Base-by-base conservation (phyloP, 2,329 filamentous ascomycete genomes). In the Aureobasidium leucospermi region DNA sequence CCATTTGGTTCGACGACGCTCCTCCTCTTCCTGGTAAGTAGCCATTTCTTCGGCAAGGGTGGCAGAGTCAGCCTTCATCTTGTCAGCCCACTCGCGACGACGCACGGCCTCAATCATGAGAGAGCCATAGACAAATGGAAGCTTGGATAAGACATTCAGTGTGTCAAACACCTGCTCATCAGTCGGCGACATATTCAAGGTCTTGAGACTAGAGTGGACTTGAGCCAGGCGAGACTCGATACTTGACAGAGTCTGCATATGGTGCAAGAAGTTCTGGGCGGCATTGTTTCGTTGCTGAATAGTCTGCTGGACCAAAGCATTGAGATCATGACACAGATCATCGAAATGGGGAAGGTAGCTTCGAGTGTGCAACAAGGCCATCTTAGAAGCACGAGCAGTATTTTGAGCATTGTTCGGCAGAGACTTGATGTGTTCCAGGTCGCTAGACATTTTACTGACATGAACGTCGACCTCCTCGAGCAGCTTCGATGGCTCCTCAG, bases 1-100 rank as follows among this genome's bases (percentile, higher is more conserved):
- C 94, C 94, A 99, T 68, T 89, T 95, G 67, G 88, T 89, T 47
- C 94, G 83, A 55, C 94, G 81, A 67, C 93, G 91, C 53, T 89
- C 83, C 71, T 99, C 94, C 72, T 97, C 94, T 62, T 96, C 92
- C 68, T 94, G 90, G 64, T 95, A 93, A 0, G 89, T 78, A 1
- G 91, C 90, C 81, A 97, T 90, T 69, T 97, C 93, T 70, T 97
- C 95, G 29, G 91, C 90, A 29, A 99, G 76, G 0, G 88, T 90
- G 2, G 89, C 86, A 0, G 93, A 94, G 67, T 97, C 94, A 2
- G 84, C 82, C 69, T 88, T 90, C 72, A 97, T 87, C 73, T 96
- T 96, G 56, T 96, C 90, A 11, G 84, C 85, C 92, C 94, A 99
- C 74, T 96, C 92, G 36, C 86, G 86, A 23, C 94, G 86, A 60